Conservation (phyloP, 2,329 filamentous ascomycete genomes). For the Nigrograna mackinnonii region DNA sequence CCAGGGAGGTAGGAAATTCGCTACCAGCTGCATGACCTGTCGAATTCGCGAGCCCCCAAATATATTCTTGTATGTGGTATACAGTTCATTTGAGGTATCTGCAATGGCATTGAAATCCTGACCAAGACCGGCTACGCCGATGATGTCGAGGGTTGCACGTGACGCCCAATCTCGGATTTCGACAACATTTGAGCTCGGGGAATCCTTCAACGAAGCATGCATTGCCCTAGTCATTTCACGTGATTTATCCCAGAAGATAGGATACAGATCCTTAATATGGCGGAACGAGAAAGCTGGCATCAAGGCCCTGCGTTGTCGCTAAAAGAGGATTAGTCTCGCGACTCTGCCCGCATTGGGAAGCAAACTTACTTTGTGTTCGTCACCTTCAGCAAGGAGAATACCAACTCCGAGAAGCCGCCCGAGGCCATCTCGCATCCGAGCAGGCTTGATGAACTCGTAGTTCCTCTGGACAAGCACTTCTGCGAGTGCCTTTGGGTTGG, state of each 20-base stretch:
- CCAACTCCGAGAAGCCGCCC: conserved; percentile 70
- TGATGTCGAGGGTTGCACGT: conserved; percentile 62
- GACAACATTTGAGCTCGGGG: conserved; percentile 36
- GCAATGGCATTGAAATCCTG: conserved; percentile 58
- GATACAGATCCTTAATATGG: conserved; percentile 55
- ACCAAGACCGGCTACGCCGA: conserved; percentile 60
- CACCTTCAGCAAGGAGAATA: conserved; percentile 82
- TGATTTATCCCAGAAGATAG: conserved; percentile 54
- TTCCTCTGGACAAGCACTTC: conserved; percentile 56
- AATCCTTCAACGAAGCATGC: conserved; percentile 23
- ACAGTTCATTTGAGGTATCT: conserved; percentile 56
- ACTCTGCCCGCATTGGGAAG: neutral
- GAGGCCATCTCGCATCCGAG: conserved; percentile 54
- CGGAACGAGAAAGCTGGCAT: conserved; percentile 56
- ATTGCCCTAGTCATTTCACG: conserved; percentile 46
- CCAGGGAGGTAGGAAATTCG: conserved; percentile 65
- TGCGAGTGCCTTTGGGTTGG: conserved; percentile 50
- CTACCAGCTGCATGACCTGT: conserved; percentile 61
- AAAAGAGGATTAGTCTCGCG: neutral
- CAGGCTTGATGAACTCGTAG: conserved; percentile 56
- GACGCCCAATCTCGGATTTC: conserved; percentile 52
- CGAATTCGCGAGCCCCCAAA: conserved; percentile 54
- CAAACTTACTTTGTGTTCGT: conserved; percentile 71
- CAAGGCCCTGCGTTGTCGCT: conserved; percentile 51
- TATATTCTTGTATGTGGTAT: conserved; percentile 54